Conservation (phyloP, 1,284 basidiomycete species). For the Marasmius oreades region DNA sequence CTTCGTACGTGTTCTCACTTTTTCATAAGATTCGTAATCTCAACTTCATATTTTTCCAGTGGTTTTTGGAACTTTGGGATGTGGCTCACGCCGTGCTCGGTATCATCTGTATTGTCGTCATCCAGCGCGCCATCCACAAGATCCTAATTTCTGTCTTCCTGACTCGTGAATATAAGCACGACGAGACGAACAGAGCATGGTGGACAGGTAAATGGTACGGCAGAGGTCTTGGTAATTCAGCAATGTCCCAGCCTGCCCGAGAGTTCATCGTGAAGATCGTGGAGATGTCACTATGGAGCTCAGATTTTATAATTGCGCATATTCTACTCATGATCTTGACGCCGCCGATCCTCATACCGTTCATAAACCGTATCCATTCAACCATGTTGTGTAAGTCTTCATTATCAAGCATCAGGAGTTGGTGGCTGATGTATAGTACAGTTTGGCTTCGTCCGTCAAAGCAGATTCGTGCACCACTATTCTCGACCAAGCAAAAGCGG, state of each 20-base stretch:
- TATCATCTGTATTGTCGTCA: slow-evolving; percentile 79
- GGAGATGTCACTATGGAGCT: slow-evolving; percentile 92
- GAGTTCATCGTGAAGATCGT: slow-evolving; percentile 98
- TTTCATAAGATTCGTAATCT: neutral
- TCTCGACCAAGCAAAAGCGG: slow-evolving; percentile 90
- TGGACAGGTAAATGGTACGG: slow-evolving; percentile 99
- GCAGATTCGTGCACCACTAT: slow-evolving; percentile 93
- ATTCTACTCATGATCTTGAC: slow-evolving; percentile 84
- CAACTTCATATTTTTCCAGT: slow-evolving; percentile 43
- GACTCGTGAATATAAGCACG: slow-evolving; percentile 94
- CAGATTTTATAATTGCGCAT: slow-evolving; percentile 84
- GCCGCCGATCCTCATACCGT: slow-evolving; percentile 83
- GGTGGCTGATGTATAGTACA: slow-evolving; percentile 28
- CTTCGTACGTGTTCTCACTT: slow-evolving; percentile 60
- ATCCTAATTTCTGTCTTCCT: slow-evolving; percentile 90
- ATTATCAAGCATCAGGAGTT: slow-evolving; percentile 4
- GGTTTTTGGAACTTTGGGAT: slow-evolving; percentile 98
- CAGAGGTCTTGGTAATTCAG: slow-evolving; percentile 81
- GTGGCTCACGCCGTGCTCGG: slow-evolving; percentile 91
- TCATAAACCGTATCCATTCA: slow-evolving; percentile 83
- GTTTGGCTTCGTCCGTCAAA: slow-evolving; percentile 90
- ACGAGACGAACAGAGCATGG: slow-evolving; percentile 96
- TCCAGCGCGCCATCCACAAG: slow-evolving; percentile 91
- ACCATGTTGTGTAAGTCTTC: slow-evolving; percentile 79
- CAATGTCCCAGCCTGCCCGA: slow-evolving; percentile 90